Evolutionary conservation across 768 basidiomycete genomes (phyloP).

Genomic region (Suillus decipiens): DNA sequence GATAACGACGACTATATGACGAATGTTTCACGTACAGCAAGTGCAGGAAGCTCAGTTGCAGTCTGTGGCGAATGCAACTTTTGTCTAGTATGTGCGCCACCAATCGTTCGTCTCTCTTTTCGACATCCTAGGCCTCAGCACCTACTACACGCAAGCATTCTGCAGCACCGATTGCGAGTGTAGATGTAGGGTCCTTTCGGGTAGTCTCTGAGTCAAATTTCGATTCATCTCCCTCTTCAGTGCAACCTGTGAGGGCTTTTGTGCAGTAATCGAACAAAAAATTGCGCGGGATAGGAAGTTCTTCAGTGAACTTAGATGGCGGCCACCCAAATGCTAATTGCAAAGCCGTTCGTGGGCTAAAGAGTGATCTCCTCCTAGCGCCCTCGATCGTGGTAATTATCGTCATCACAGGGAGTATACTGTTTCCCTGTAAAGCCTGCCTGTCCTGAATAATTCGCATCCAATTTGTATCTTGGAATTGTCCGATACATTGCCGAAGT

Average conservation of each 20-base stretch:
- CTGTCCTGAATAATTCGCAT: background rate
- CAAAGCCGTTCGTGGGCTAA: background rate
- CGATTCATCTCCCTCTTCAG: background rate
- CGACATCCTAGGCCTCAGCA: background rate
- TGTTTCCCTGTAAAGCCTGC: background rate
- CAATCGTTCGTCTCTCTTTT: background rate
- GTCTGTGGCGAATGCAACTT: background rate
- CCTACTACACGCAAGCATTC: background rate
- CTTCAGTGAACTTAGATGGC: background rate
- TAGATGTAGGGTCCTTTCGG: background rate
- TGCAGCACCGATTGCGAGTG: background rate
- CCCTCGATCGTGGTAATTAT: constrained; percentile 5
- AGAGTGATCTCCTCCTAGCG: constrained; percentile 1
- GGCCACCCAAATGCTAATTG: constrained; percentile 1
- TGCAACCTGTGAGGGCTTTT: background rate
- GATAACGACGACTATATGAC: background rate
- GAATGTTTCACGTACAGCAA: background rate
- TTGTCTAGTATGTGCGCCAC: background rate
- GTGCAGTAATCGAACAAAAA: background rate
- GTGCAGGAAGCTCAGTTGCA: background rate
- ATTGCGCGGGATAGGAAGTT: background rate
- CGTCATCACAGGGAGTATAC: background rate
- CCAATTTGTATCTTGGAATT: constrained; percentile 1
- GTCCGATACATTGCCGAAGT: background rate
- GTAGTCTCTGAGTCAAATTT: background rate